Evolutionary conservation across 2,329 filamentous ascomycete species (phyloP), one percentile per base, ranked within the genome.

Genomic region (Aspergillus hortae): DNA sequence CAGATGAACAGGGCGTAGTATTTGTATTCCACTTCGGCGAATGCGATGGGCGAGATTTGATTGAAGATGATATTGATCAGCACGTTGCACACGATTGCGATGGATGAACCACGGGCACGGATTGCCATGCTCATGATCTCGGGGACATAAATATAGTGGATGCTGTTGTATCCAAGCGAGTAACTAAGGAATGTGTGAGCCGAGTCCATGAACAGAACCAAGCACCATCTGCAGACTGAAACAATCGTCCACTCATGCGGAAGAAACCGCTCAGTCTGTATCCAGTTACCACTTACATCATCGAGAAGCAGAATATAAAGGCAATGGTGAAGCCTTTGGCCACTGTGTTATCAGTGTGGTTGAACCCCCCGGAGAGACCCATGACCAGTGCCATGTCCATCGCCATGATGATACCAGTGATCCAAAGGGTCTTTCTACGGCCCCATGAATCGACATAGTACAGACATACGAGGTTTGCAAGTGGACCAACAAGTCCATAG

Each of bases 1-100:
- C 60, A 61, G 45, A 75, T 73, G 53, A 74, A 70, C 1, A 74
- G 58, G 7, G 67, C 62, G 53, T 74, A 74, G 51, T 71, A 74
- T 46, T 65, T 71, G 67, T 70, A 74, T 6, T 65, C 58, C 7
- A 74, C 67, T 15, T 60, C 54, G 1, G 63, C 60, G 12, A 74
- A 61, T 1, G 71, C 71, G 10, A 67, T 56, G 1, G 71, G 70
- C 1, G 66, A 70, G 15, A 70, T 60, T 49, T 70, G 65, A 0
- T 61, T 61, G 14, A 71, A 59, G 25, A 64, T 54, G 33, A 71
- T 63, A 4, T 61, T 64, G 9, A 61, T 56, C 9, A 67, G 57
- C 21, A 63, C 62, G 54, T 68, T 65, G 2, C 52, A 56, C 33
- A 67, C 65, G 3, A 67, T 62, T 0, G 64, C 67, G 23, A 72